phyloP scores from a whole-genome alignment of 345 rosid genomes.

The Bruguiera sexangula region DNA sequence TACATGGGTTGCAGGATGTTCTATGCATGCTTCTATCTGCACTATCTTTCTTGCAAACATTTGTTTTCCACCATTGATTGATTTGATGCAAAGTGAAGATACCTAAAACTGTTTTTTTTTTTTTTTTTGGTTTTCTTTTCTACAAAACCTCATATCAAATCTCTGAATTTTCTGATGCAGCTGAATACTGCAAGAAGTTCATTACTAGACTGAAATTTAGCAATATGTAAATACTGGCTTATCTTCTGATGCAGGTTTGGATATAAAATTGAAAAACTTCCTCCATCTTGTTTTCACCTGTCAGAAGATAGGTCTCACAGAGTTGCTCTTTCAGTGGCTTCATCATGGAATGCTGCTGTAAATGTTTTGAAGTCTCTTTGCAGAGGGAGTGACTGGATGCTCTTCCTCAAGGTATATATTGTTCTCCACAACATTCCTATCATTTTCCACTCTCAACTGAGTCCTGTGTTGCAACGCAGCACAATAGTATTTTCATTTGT shows the following conservation, averaged over 20 bases:
- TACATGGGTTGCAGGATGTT: constrained; percentile 2
- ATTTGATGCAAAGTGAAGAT: too few relatives aligned
- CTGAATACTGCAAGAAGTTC: neutral
- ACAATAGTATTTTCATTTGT: neutral
- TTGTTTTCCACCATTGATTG: neutral
- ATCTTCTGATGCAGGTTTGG: constrained; percentile 60
- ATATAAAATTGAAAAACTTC: constrained; percentile 70
- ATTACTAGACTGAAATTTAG: neutral
- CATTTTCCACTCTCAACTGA: neutral
- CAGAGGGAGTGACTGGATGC: constrained; percentile 71
- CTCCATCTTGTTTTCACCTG: constrained; percentile 54
- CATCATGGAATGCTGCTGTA: constrained; percentile 62
- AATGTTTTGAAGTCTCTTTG: constrained; percentile 57
- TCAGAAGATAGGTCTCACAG: constrained; percentile 54
- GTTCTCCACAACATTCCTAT: neutral
- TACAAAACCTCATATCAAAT: neutral
- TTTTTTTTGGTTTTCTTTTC: too few relatives aligned
- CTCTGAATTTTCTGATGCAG: neutral
- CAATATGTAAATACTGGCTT: constrained; percentile 5
- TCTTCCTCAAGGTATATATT: constrained; percentile 65
- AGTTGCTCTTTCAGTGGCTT: constrained; percentile 49
- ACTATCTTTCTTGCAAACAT: neutral
- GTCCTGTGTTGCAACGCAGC: neutral
- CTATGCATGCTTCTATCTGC: constrained; percentile 3
- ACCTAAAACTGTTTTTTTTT: too few relatives aligned